Evolutionary conservation across 768 basidiomycete genomes (phyloP), one percentile per base, ranked within the genome.

Genomic region (Boletus reticuloceps): DNA sequence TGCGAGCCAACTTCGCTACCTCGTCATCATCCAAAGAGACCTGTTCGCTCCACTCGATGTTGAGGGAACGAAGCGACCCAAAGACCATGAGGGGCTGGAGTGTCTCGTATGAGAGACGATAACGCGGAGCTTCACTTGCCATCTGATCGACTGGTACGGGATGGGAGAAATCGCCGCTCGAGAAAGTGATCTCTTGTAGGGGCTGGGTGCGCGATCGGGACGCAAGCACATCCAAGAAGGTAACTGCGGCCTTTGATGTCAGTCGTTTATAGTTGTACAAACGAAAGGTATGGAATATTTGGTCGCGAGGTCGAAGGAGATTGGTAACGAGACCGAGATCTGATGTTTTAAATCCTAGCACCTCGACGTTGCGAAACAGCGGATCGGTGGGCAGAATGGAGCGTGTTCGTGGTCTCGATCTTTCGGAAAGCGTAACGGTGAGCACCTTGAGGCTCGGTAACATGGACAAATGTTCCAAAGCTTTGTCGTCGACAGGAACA

Each of bases 1-100:
- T 47, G 25, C 31, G 31, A 41, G 50, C 63, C 46, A 64, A 19
- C 8, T 19, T 41, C 0, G 17, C 45, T 19, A 61, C 14, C 22
- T 58, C 52, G 10, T 45, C 29, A 6, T 59, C 56, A 4, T 59
- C 47, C 45, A 64, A 39, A 7, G 53, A 55, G 10, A 61, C 14
- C 19, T 57, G 62, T 11, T 60, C 53, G 34, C 48, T 46, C 58
- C 58, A 60, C 12, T 39, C 32, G 37, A 63, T 50, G 14, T 4
- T 8, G 16, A 64, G 48, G 14, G 5, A 16, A 31, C 48, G 49
- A 20, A 64, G 56, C 12, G 38, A 55, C 4, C 39, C 4, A 4
- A 53, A 25, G 27, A 11, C 36, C 44, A 19, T 32, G 29, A 64
- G 54, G 10, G 56, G 56, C 22, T 45, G 25, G 6, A 58, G 32